phyloP scores from a whole-genome alignment of 371 early-diverging fungal genomes.

The Mortierella sp. region DNA sequence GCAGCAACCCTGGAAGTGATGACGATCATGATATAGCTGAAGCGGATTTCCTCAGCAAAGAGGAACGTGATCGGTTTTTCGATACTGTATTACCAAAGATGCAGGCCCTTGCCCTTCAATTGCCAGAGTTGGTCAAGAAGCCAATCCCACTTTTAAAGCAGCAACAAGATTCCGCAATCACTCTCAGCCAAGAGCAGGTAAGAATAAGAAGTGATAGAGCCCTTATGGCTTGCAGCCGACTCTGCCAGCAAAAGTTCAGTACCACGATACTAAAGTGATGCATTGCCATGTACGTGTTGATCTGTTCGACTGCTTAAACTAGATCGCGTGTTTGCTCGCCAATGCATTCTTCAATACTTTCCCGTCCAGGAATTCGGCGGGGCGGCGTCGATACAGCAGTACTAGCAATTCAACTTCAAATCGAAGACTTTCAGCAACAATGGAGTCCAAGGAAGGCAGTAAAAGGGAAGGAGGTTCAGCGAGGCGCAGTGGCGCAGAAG shows the following conservation, averaged over 20 bases:
- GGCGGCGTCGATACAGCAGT: neutral
- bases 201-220: neutral
- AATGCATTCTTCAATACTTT: slow-evolving; percentile 68
- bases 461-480: neutral
- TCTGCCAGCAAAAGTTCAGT: neutral
- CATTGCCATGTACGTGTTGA: neutral
- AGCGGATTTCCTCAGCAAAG: slow-evolving; percentile 21
- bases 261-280: neutral
- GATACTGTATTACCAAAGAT: slow-evolving; percentile 31
- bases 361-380: slow-evolving; percentile 40
- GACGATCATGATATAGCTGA: slow-evolving; percentile 10
- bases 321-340: slow-evolving; percentile 63
- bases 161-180: slow-evolving; percentile 46
- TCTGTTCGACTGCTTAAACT: neutral
- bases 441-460: neutral
- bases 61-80: slow-evolving; percentile 43
- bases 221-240: neutral
- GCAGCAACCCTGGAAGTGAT: neutral
- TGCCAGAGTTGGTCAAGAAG: slow-evolving; percentile 48
- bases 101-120: slow-evolving; percentile 37
- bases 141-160: slow-evolving; percentile 51
- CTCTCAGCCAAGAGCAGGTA: slow-evolving; percentile 56
- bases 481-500: neutral
- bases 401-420: neutral
- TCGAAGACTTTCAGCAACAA: neutral